Evolutionary conservation across 306 rosid species (phyloP), one percentile per base, ranked within the genome.

Genomic region (Prunus dulcis): DNA sequence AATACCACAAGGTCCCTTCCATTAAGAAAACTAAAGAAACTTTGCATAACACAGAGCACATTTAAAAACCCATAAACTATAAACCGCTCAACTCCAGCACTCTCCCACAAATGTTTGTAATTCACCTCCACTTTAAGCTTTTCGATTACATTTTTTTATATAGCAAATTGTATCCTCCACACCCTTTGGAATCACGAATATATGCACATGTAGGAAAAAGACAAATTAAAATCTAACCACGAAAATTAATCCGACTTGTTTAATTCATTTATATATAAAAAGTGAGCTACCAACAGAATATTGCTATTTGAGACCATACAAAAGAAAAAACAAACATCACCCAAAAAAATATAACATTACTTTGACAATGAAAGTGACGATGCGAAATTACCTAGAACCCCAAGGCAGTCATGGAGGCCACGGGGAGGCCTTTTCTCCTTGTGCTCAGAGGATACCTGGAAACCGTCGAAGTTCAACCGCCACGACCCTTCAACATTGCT

Each of bases 391-490:
- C 99, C 89, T 67, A 86, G 84, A 74, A 86, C 93, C 23, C 99
- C 97, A 61, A 87, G 88, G 74, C 99, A 92, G 66, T 92, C 89
- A 49, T 95, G 92, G 80, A 95, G 69, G 57, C 89, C 85, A 46
- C 83, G 92, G 30, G 91, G 65, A 32, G 86, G 88, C 79, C 86
- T 89, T 83, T 85, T 93, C 76, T 89, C 90, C 28, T 74, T 69
- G 74, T 79, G 90, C 66, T 82, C 81, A 0, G 92, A 28, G 18
- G 90, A 80, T 3, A 85, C 19, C 82, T 88, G 92, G 56, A 90
- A 84, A 25, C 86, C 85, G 0, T 86, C 91, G 84, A 95, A 95
- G 88, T 95, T 95, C 87, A 95, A 72, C 81, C 91, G 90, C 99
- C 97, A 95, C 0, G 99, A 87, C 51, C 50, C 80, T 82, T 92